Base-by-base conservation (phyloP, 345 rosid genomes). In the Cardiospermum halicacabum region DNA sequence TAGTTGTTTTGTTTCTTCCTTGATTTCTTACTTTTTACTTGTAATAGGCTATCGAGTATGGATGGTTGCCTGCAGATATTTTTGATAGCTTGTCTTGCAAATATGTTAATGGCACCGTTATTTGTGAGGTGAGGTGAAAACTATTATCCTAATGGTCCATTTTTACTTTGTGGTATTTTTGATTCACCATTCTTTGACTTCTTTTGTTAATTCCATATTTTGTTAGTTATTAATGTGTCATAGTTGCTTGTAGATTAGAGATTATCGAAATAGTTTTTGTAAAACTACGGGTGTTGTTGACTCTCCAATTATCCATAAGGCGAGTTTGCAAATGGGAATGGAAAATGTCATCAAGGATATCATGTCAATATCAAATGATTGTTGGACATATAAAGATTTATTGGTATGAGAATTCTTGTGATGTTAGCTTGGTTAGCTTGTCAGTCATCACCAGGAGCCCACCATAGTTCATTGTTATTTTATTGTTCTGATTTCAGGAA, bases 321-420 rank as follows among this genome's bases (percentile, higher is more conserved):
- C 70, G 50, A 28, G 51, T 30, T 60, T 75, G 6, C 53, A 56
- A 24, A 75, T 70, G 74, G 61, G 71, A 42, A 61, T 70, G 71
- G 78, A 75, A 56, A 75, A 66, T 66, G 74, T 75, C 32, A 58
- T 75, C 12, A 75, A 70, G 56, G 78, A 75, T 49, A 66, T 75
- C 24, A 56, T 40, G 9, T 65, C 63, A 26, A 22, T 70, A n/a
- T 61, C 65, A 30, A 24, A 70, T 66, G 70, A 69, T 39, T 75
- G 74, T 48, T 75, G 74, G 78, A 66, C 68, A 25, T 75, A 70
- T 32, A 57, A 51, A 63, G 74, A 61, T 66, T 11, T 66, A 39
- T 16, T 75, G 74, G 78, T 69, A 1, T 54, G 71, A 53, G 57
- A 34, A 13, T n/a, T 43, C 39, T 19, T 58, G 32, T n/a, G 45